Evolutionary conservation across 305 asterid genomes (phyloP).

Genomic region (Fraxinus baroniana): DNA sequence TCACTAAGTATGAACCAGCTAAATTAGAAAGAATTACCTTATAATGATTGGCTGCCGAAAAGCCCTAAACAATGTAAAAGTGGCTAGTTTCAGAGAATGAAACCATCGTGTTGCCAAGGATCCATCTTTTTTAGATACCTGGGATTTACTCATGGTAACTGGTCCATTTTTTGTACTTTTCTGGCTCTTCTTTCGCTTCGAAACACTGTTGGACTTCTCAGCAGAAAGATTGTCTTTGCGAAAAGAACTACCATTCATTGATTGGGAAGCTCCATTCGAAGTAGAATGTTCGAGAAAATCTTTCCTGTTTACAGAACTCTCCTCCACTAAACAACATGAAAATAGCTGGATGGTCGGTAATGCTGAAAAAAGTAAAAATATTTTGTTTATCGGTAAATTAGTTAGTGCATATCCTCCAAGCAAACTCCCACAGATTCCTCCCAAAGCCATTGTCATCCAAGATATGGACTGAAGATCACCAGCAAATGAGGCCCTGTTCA

Average conservation of each 20-base stretch:
- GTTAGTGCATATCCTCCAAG: conserved; percentile 79
- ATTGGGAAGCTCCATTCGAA: conserved; percentile 43
- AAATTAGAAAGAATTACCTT: conserved; percentile 47
- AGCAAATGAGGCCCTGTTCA: conserved; percentile 78
- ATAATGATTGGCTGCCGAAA: conserved; percentile 80
- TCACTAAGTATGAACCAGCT: conserved; percentile 1
- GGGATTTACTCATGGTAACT: conserved; percentile 23
- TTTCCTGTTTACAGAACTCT: conserved; percentile 41
- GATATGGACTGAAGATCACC: conserved; percentile 92
- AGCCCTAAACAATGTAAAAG: conserved; percentile 60
- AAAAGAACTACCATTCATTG: conserved; percentile 28
- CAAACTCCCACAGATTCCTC: conserved; percentile 92
- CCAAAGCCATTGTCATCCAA: conserved; percentile 89
- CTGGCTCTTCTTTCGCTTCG: conserved; percentile 62
- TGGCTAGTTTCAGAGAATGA: conserved; percentile 61
- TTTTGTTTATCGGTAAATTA: conserved; percentile 51
- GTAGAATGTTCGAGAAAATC: conserved; percentile 31
- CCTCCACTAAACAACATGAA: conserved; percentile 79
- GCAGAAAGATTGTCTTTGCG: conserved; percentile 35
- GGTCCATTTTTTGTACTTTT: conserved; percentile 43
- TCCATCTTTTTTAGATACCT: conserved; percentile 36
- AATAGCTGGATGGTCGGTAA: conserved; percentile 79
- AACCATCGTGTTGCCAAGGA: conserved; percentile 45
- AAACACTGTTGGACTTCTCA: conserved; percentile 33
- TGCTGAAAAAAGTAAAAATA: conserved; percentile 67